These are phyloP conservation scores for Corylus americana DNA, from an alignment of 306 rosid genomes.

Conservation along the genomic window DNA sequence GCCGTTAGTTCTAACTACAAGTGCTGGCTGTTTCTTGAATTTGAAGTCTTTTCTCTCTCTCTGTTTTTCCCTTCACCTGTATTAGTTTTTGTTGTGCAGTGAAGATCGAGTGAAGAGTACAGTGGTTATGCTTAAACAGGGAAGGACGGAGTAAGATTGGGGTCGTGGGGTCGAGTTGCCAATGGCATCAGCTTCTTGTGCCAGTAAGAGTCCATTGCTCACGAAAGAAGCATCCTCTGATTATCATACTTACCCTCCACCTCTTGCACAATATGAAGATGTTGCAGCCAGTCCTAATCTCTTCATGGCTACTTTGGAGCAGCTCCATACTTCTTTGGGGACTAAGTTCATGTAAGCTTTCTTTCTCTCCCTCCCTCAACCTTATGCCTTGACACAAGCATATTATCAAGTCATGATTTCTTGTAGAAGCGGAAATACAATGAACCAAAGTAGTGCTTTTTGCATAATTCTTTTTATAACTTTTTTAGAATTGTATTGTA, in stretches of 20 bases:
- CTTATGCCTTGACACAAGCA: background rate
- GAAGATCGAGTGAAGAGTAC: slow-evolving; percentile 24
- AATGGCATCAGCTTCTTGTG: slow-evolving; percentile 76
- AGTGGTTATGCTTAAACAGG: slow-evolving; percentile 34
- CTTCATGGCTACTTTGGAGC: slow-evolving; percentile 67
- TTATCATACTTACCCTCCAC: slow-evolving; percentile 52
- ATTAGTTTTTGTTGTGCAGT: slow-evolving; percentile 22
- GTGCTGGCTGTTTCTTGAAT: slow-evolving; percentile 11
- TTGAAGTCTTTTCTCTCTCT: background rate
- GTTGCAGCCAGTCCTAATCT: slow-evolving; percentile 50
- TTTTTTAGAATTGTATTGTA: background rate
- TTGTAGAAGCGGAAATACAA: background rate
- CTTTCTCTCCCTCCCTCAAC: background rate
- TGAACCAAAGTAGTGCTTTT: background rate
- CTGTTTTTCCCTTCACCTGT: background rate
- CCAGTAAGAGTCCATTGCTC: slow-evolving; percentile 39
- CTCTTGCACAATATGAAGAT: slow-evolving; percentile 61
- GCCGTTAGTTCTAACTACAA: slow-evolving; percentile 13
- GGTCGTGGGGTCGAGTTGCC: slow-evolving; percentile 18
- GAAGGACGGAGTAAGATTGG: slow-evolving; percentile 25
- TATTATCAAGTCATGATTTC: background rate
- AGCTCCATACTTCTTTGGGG: slow-evolving; percentile 68
- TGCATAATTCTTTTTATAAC: background rate
- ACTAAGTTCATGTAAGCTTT: slow-evolving; percentile 82
- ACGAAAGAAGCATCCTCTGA: slow-evolving; percentile 42